Conservation (phyloP, 1,284 basidiomycete species). For the Ganoderma boninense region DNA sequence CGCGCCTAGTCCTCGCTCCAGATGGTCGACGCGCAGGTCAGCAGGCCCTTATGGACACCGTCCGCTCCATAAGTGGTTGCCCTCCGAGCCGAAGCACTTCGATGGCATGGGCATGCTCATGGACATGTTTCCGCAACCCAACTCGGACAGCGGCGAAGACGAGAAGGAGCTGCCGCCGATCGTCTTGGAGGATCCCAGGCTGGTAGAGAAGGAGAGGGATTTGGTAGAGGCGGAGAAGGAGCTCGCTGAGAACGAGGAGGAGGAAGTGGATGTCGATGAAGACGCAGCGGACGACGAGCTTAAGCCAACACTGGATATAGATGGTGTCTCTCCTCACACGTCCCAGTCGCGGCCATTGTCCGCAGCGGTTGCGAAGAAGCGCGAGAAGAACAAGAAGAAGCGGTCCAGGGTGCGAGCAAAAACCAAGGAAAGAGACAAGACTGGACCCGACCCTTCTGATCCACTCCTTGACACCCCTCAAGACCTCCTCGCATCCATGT, state of each 20-base stretch:
- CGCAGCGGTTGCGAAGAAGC: constrained; percentile 18
- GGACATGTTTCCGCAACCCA: constrained; percentile 21
- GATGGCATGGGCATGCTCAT: constrained; percentile 19
- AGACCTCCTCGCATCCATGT: constrained; percentile 30
- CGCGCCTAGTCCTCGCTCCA: constrained; percentile 21
- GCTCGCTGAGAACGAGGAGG: background rate
- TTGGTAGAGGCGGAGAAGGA: constrained; percentile 8
- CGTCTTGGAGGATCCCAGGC: background rate
- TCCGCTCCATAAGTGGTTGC: constrained; percentile 24
- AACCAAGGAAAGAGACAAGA: constrained; percentile 19
- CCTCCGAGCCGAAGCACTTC: constrained; percentile 17
- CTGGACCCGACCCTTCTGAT: background rate
- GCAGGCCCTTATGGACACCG: constrained; percentile 29
- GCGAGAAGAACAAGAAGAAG: constrained; percentile 30
- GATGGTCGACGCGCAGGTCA: constrained; percentile 27
- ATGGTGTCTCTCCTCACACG: background rate
- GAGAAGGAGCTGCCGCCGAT: constrained; percentile 13
- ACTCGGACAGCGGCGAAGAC: constrained; percentile 20
- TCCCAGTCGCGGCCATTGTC: constrained; percentile 13
- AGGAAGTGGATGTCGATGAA: constrained; percentile 17
- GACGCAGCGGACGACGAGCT: background rate
- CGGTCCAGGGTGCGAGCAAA: constrained; percentile 28
- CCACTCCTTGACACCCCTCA: constrained; percentile 19
- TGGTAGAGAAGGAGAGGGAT: constrained; percentile 7
- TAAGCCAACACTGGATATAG: constrained; percentile 11